Conservation (phyloP, 2,329 filamentous ascomycete genomes). For the Grosmannia penicillata region DNA sequence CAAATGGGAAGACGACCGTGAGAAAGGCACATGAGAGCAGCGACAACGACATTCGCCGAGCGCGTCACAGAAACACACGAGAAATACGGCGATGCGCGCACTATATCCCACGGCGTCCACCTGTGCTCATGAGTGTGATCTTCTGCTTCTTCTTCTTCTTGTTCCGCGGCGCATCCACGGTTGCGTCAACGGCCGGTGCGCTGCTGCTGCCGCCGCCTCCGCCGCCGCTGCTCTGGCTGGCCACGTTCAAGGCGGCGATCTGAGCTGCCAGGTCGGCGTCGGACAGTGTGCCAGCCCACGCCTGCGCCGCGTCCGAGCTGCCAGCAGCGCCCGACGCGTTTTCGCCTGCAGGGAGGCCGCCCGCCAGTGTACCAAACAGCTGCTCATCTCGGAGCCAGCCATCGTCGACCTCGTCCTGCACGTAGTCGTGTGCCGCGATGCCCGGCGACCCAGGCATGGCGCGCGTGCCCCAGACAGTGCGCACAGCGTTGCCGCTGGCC, state of each 20-base stretch:
- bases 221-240: constrained; percentile 7
- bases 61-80: not conserved
- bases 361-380: constrained; percentile 33
- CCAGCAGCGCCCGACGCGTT: too few species aligned
- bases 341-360: constrained; percentile 43
- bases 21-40: too few species aligned
- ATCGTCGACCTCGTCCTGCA: constrained; percentile 28
- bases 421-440: constrained; percentile 26
- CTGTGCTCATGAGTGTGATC: constrained; percentile 58
- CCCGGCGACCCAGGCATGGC: constrained; percentile 35
- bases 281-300: not conserved
- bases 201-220: constrained; percentile 7
- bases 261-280: constrained; percentile 43
- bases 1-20: too few species aligned
- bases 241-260: constrained; percentile 36
- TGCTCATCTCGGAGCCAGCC: constrained; percentile 80
- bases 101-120: constrained; percentile 29
- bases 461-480: constrained; percentile 88
- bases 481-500: constrained; percentile 31
- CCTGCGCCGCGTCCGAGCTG: too few species aligned
- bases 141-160: constrained; percentile 61
- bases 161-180: constrained; percentile 17
- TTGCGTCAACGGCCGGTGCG: constrained; percentile 6
- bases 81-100: not conserved
- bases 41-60: too few species aligned